Conservation (phyloP, 306 rosid species). For the Trichosanthes cucumerina region DNA sequence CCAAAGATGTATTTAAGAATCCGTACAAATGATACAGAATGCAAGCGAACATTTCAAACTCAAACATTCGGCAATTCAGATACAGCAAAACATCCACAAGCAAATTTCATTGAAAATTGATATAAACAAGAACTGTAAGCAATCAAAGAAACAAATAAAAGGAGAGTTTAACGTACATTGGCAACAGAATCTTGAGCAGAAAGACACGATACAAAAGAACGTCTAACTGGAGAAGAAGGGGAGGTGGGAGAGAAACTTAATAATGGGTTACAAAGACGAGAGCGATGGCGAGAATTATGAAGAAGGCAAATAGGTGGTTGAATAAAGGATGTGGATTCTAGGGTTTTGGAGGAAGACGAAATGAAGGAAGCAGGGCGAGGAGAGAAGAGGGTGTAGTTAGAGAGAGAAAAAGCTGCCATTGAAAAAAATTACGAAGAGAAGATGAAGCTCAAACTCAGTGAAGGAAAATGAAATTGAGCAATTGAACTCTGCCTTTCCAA, state of each 20-base stretch:
- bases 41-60: background rate
- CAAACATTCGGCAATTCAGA: background rate
- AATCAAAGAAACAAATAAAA: background rate
- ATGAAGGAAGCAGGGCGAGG: conserved; percentile 26
- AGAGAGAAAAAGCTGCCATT: conserved; percentile 40
- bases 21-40: background rate
- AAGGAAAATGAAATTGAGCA: background rate
- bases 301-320: conserved; percentile 5
- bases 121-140: background rate
- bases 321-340: conserved; percentile 12
- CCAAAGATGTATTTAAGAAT: background rate
- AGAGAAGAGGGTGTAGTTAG: conserved; percentile 26
- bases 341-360: conserved; percentile 34
- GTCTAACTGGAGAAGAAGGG: conserved; percentile 1
- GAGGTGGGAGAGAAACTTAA: conserved; percentile 25
- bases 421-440: background rate
- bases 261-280: conserved; percentile 7
- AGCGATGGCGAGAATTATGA: conserved; percentile 5
- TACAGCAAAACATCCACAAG: background rate
- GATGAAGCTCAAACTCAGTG: background rate
- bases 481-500: background rate
- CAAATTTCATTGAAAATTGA: background rate
- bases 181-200: conserved; percentile 27
- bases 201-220: conserved; percentile 21
- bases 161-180: conserved; percentile 21